Conservation (phyloP, 352 stramenopile species). For the Thraustochytrium sp. region DNA sequence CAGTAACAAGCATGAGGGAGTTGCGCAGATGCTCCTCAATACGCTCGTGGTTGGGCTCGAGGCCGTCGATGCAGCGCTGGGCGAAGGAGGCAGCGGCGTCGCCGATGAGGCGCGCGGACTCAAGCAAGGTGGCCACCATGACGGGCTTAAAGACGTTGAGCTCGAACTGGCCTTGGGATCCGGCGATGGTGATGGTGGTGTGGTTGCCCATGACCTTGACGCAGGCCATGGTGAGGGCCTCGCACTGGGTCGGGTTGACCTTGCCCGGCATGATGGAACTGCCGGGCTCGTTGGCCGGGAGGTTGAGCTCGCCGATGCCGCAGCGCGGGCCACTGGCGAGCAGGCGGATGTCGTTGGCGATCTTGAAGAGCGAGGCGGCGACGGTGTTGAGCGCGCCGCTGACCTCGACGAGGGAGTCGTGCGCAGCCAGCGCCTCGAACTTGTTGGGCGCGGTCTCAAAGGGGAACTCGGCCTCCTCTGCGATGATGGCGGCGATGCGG, state of each 20-base stretch:
- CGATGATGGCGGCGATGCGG: constrained; percentile 83
- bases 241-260: constrained; percentile 92
- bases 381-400: constrained; percentile 82
- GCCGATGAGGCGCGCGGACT: constrained; percentile 71
- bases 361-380: constrained; percentile 83
- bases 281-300: constrained; percentile 82
- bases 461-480: constrained; percentile 79
- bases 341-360: constrained; percentile 85
- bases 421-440: constrained; percentile 86
- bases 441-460: constrained; percentile 95
- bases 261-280: constrained; percentile 94
- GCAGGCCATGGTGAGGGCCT: constrained; percentile 92
- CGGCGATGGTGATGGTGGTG: constrained; percentile 78
- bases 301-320: constrained; percentile 79
- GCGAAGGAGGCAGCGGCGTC: constrained; percentile 78
- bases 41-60: constrained; percentile 75
- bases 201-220: constrained; percentile 93
- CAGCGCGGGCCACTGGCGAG: constrained; percentile 83
- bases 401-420: constrained; percentile 84
- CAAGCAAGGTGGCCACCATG: constrained; percentile 80
- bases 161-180: constrained; percentile 91
- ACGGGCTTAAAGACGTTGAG: constrained; percentile 96
- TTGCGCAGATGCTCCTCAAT: constrained; percentile 88
- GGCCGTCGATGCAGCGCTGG: constrained; percentile 83
- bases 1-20: constrained; percentile 92